These are phyloP conservation scores for Hypoxylon trugodes DNA, from an alignment of 495 filamentous ascomycete genomes.

Conservation along the genomic window DNA sequence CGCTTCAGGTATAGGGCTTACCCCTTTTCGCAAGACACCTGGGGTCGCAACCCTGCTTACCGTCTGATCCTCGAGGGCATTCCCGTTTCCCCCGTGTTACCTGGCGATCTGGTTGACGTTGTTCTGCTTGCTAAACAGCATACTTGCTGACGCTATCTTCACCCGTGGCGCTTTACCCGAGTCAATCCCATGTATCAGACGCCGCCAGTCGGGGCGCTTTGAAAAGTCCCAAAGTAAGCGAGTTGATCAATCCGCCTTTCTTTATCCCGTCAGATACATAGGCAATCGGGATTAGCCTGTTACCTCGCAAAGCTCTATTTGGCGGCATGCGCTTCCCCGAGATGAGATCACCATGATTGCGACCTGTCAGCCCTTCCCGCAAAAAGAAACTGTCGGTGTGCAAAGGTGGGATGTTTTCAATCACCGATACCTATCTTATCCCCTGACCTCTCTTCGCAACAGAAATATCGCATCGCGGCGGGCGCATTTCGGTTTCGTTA, in stretches of 20 bases:
- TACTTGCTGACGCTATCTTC: slow-evolving; percentile 24
- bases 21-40: slow-evolving; percentile 18
- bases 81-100: slow-evolving; percentile 26
- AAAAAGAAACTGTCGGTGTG: slow-evolving; percentile 36
- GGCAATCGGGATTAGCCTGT: slow-evolving; percentile 21
- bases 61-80: slow-evolving; percentile 31
- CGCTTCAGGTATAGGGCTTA: slow-evolving; percentile 39
- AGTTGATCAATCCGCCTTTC: not conserved
- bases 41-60: slow-evolving; percentile 37
- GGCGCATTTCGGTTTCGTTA: too few relatives aligned
- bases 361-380: slow-evolving; percentile 10
- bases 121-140: not conserved
- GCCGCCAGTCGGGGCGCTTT: not conserved
- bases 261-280: slow-evolving; percentile 13
- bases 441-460: not conserved
- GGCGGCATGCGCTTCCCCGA: slow-evolving; percentile 18
- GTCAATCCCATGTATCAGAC: not conserved
- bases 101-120: slow-evolving; percentile 23
- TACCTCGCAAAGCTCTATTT: slow-evolving; percentile 17
- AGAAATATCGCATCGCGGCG: slow-evolving; percentile 4
- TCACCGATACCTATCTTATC: slow-evolving; percentile 10
- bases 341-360: slow-evolving; percentile 31
- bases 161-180: slow-evolving; percentile 8
- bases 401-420: slow-evolving; percentile 29
- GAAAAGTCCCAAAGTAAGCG: slow-evolving; percentile 1